A percentile compares a stretch with the other conserved stretches of the same genome.
These are phyloP conservation scores for Calocybe cyanea DNA, from an alignment of 768 basidiomycete genomes.

Conservation along the genomic window DNA sequence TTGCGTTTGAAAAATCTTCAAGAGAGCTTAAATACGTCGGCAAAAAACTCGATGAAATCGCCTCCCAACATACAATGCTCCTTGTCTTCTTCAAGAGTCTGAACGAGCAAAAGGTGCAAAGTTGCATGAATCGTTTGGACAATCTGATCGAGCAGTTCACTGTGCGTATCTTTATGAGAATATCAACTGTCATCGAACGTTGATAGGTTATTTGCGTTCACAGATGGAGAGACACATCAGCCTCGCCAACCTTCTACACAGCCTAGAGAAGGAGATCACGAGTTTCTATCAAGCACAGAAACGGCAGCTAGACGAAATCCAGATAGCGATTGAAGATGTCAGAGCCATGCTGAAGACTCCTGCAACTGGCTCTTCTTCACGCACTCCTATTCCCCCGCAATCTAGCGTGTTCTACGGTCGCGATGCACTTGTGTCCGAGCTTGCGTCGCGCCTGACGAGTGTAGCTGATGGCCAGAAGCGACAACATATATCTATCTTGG, in stretches of 20 bases:
- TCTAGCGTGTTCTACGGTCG: constrained; percentile 19
- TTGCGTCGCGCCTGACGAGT: neutral
- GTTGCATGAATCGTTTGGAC: constrained; percentile 3
- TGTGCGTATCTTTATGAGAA: constrained; percentile 1
- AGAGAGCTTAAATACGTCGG: constrained; percentile 6
- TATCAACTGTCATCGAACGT: neutral
- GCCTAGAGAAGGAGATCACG: constrained; percentile 3
- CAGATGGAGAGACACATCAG: constrained; percentile 5
- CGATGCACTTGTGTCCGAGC: constrained; percentile 14
- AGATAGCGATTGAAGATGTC: neutral
- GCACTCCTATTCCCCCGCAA: neutral
- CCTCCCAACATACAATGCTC: neutral
- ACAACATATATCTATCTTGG: constrained; percentile 21
- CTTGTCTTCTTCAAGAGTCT: constrained; percentile 3
- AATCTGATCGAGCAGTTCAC: constrained; percentile 3
- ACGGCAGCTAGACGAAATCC: neutral
- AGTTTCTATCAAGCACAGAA: constrained; percentile 4
- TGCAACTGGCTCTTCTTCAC: too few relatives aligned
- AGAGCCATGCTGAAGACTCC: neutral
- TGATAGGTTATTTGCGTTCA: neutral
- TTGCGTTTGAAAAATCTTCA: too few relatives aligned
- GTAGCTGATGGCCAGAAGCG: constrained; percentile 4
- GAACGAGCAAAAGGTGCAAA: neutral
- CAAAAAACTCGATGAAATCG: constrained; percentile 1
- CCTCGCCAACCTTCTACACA: neutral